Base-by-base conservation (phyloP, 352 stramenopile species). In the Globisporangium spiculum region DNA sequence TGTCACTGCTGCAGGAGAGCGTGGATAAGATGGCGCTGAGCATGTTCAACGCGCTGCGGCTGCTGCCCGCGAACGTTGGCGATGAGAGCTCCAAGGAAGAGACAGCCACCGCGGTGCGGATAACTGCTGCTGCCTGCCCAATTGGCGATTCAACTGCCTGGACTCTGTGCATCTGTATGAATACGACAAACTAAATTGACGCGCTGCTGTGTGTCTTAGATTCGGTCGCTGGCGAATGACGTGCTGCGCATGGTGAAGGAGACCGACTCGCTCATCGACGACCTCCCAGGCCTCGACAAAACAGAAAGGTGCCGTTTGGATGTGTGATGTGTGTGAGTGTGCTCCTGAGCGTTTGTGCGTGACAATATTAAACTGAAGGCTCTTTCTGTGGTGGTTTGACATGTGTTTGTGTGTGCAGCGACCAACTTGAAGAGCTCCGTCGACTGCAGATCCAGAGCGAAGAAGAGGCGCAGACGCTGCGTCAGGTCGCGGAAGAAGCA, bases 1-100 rank as follows among this genome's bases (percentile, higher is more conserved):
- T 96, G 26, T 87, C 88, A 67, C 64, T 90, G 68, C 79, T 96
- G 61, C 88, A 96, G 76, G 83, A 91, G 59, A 94, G 88, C 72
- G 82, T 96, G 55, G 88, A 96, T 69, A 86, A 90, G 66, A 93
- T 90, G 86, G 79, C 88, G 73, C 75, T 96, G 34, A 90, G 84
- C 55, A 96, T 96, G 88, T 96, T 96, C 75, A 94, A 96, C 69
- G 88, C 88, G 24, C 74, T 96, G 71, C 86, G 88, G 4, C 66
- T 96, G 46, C 70, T 96, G 36, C 88, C 88, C 14, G 74, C 82
- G 59, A 75, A 68, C n/a, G 66, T 76, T 18, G 76, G 76, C 63
- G 85, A 89, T 30, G 72, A 81, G 53, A 70, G 58, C 53, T 77
- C 73, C 24, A 81, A 70, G 18, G 77, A 91, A 56, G 85, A 90